Evolutionary conservation across 805 yeast genomes (phyloP), one percentile per base, ranked within the genome.

Genomic region (Yarrowia porcina): DNA sequence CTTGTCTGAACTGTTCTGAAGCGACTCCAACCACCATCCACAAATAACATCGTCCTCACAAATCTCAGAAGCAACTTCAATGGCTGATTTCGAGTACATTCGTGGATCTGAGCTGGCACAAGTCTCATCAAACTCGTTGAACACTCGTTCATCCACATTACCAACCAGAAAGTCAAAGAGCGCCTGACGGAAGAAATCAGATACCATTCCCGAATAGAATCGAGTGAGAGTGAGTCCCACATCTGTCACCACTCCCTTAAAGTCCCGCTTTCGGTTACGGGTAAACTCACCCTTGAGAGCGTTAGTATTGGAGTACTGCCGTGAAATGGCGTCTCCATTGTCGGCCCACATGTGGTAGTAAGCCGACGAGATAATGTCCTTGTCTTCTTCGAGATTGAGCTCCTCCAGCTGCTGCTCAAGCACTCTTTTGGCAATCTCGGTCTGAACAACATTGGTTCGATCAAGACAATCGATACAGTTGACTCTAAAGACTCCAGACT

Each of bases 401-500:
- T 38, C 52, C 9, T 5, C 27, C 23, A 42, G 63, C 4, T 39
- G 47, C 38, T 45, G 38, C 8, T 44, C 64, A 3, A 63, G 35
- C 4, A 74, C 67, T 20, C 67, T 44, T 39, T 69, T 69, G n/a
- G 78, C 74, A 23, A 77, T 61, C 44, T 72, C 73, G 42, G 78
- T 76, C 25, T 75, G 72, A 1, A 78, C 78, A 25, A 79, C 73
- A 64, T 85, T 85, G 1, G 89, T 85, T 61, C 89, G 71, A 69
- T 85, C 89, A 64, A 85, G 75, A 69, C 89, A 85, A 64, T 79
- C 89, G 65, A 85, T 79, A 69, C 89, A 85, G 68, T 85, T 85
- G 21, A 82, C 76, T 63, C 89, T 69, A 64, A 85, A 80, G 1
- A 83, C 77, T 4, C 89, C 89, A 27, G 71, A 74, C 69, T 85